Percentiles rank a stretch among this genome's conserved stretches.
Conservation (phyloP, 257 asterid species). For the Echium plantagineum region DNA sequence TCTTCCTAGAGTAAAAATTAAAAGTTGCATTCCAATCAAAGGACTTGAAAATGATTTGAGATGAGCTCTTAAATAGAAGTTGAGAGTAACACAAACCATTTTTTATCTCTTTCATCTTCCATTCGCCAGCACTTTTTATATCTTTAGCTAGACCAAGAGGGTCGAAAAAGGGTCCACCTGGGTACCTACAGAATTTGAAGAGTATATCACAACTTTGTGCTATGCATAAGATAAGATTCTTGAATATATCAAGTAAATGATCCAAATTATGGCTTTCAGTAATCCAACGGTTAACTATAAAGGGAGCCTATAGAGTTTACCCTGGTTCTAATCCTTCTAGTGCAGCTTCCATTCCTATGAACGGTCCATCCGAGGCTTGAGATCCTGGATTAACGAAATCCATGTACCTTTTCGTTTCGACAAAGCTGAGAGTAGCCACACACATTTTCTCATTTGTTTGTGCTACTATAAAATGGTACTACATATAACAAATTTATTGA, state of each 20-base stretch:
- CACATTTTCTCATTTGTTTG: background rate
- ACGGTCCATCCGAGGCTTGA: slow-evolving; percentile 69
- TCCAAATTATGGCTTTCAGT: no score
- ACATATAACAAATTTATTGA: background rate
- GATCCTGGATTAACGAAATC: slow-evolving; percentile 73
- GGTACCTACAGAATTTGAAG: slow-evolving; percentile 37
- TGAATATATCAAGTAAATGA: no score
- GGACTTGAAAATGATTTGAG: background rate
- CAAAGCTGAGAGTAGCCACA: slow-evolving; percentile 41
- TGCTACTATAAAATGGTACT: background rate
- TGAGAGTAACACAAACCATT: slow-evolving; percentile 35
- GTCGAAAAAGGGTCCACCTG: slow-evolving; percentile 85
- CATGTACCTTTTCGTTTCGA: slow-evolving; percentile 78
- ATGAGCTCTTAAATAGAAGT: background rate
- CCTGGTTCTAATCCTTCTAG: slow-evolving; percentile 84
- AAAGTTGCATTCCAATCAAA: background rate
- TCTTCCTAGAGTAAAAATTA: slow-evolving; percentile 33
- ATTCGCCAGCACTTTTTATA: slow-evolving; percentile 63
- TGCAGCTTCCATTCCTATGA: slow-evolving; percentile 76
- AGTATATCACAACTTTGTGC: background rate
- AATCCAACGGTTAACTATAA: no score
- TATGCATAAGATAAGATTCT: no score
- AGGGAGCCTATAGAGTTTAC: slow-evolving; percentile 17
- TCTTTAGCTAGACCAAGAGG: slow-evolving; percentile 88
- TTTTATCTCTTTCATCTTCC: slow-evolving; percentile 89